Evolutionary conservation across 2,329 filamentous ascomycete genomes (phyloP).

Genomic region (Colletotrichum tofieldiae): DNA sequence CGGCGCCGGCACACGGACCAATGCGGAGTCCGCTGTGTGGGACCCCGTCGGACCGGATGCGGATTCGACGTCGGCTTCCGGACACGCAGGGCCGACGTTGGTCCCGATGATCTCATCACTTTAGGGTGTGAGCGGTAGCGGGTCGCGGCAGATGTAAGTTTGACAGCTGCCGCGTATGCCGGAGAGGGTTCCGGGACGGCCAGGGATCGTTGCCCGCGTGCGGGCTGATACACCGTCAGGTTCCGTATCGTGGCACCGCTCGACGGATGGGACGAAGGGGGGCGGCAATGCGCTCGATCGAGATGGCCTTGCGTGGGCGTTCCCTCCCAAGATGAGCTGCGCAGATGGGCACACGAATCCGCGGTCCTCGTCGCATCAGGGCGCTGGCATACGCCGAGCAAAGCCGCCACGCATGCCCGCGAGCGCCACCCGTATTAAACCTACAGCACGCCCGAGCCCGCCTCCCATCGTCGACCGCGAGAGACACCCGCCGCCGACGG

Average conservation of each 20-base stretch:
- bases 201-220: neutral
- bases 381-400: neutral
- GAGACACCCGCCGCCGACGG: neutral
- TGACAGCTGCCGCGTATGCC: conserved; percentile 16
- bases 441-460: neutral
- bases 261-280: neutral
- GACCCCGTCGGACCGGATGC: neutral
- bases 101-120: neutral
- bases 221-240: neutral
- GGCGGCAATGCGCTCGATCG: neutral
- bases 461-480: neutral
- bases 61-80: neutral
- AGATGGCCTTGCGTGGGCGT: neutral
- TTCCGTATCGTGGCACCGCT: neutral
- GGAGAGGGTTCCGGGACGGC: neutral
- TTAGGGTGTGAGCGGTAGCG: neutral
- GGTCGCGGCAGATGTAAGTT: neutral
- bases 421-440: conserved; percentile 1
- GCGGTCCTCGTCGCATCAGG: neutral
- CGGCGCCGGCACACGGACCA: conserved; percentile 22
- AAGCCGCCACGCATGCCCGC: conserved; percentile 7
- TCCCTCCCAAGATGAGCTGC: neutral
- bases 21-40: conserved; percentile 18
- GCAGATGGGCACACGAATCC: neutral
- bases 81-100: neutral